Evolutionary conservation across 768 basidiomycete genomes (phyloP), one percentile per base, ranked within the genome.

Genomic region (Tulasnella sp.): DNA sequence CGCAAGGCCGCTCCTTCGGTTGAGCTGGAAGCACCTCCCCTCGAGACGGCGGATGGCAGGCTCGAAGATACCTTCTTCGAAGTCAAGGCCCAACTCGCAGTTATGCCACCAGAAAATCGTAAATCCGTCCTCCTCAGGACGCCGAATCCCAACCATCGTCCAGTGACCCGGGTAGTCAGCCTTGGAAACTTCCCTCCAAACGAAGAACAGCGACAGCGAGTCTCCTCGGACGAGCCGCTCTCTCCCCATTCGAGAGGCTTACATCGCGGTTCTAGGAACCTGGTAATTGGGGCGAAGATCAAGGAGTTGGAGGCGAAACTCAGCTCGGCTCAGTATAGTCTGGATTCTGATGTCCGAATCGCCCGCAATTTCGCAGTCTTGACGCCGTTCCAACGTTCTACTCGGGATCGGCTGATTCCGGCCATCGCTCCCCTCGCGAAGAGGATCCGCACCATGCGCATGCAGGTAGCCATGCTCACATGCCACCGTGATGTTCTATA

Each of bases 381-480:
- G 54, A 93, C 95, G 22, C 97, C 98, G 3, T 97, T 99, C 85
- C 94, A 93, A 84, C 91, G 91, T 74, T 88, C 92, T 12, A 96
- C 96, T 4, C 91, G 96, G 73, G 94, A 95, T 81, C 90, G 92
- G 72, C 89, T 99, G 40, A 86, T 90, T 34, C 83, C 86, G 34
- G 88, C 91, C 3, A 87, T 96, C 24, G 91, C 92, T 82, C 87
- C 86, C 24, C 87, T 93, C 18, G 90, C 93, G 11, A 92, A 90
- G 84, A 89, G 90, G 58, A 86, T 99, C 75, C 90, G 89, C 83
- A 88, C 89, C 81, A 86, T 91, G 74, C 91, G 95, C 73, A 87
- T 97, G 76, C 91, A 94, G n/a, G 86, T 94, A 74, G 90, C 91
- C 82, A 93, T 91, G 84, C 87, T 94, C 44, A 85, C 87, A n/a